Percentiles rank a stretch among this genome's conserved stretches.
Evolutionary conservation across 1,284 basidiomycete species (phyloP).

Genomic region (Ustilago bromivora): DNA sequence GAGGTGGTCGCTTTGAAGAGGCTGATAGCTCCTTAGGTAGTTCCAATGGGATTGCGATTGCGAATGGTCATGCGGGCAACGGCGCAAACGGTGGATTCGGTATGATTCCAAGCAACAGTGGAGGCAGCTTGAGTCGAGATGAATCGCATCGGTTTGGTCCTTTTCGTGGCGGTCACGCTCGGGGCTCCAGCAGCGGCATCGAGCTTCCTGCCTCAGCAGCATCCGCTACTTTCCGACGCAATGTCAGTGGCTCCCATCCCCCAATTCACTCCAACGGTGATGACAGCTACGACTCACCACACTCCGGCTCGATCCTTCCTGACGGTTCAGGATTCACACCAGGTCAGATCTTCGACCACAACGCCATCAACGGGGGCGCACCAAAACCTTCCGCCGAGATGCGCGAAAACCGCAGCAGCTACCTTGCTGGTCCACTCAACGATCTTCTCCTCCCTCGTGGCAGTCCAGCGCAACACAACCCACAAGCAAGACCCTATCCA

Average conservation of each 20-base stretch:
- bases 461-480: slow-evolving; percentile 26
- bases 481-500: slow-evolving; percentile 23
- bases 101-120: slow-evolving; percentile 40
- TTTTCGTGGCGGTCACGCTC: slow-evolving; percentile 30
- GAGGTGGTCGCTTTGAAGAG: slow-evolving; percentile 44
- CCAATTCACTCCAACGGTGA: slow-evolving; percentile 25
- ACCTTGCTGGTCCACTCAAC: slow-evolving; percentile 14
- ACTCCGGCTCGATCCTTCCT: slow-evolving; percentile 23
- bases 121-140: slow-evolving; percentile 32
- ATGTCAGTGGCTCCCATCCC: slow-evolving; percentile 48
- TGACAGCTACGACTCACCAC: slow-evolving; percentile 36
- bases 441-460: slow-evolving; percentile 23
- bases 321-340: slow-evolving; percentile 53
- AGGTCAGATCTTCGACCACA: slow-evolving; percentile 48
- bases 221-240: slow-evolving; percentile 46
- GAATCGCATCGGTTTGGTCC: slow-evolving; percentile 28
- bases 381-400: slow-evolving; percentile 24
- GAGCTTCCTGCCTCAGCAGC: slow-evolving; percentile 49
- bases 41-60: slow-evolving; percentile 22
- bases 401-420: slow-evolving; percentile 28
- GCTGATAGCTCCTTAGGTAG: slow-evolving; percentile 39
- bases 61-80: neutral
- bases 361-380: slow-evolving; percentile 29
- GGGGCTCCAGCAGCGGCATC: slow-evolving; percentile 48
- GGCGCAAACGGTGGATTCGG: slow-evolving; percentile 24